A percentile compares a stretch with the other conserved stretches of the same genome.
These are phyloP conservation scores for Globisporangium parvum DNA, from an alignment of 352 stramenopile species.

Conservation along the genomic window DNA sequence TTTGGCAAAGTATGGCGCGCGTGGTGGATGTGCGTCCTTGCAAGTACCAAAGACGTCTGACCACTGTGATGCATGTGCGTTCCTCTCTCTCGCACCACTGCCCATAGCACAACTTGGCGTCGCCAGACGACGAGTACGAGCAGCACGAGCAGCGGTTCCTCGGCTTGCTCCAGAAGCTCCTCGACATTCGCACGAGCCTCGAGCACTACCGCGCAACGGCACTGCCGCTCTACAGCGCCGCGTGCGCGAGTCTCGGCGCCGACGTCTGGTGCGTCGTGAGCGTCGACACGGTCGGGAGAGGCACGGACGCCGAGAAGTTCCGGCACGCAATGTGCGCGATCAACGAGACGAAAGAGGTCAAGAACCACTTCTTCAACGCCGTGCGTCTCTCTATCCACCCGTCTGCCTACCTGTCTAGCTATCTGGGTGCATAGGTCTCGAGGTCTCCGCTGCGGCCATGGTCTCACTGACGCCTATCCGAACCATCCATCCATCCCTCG, in stretches of 20 bases:
- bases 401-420: too few species aligned
- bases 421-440: not conserved
- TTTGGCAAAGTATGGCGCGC: slow-evolving; percentile 36
- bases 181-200: slow-evolving; percentile 67
- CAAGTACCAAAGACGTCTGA: not conserved
- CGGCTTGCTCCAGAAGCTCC: slow-evolving; percentile 54
- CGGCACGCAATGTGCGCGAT: slow-evolving; percentile 67
- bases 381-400: slow-evolving; percentile 18
- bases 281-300: slow-evolving; percentile 53
- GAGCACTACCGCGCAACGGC: slow-evolving; percentile 57
- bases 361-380: slow-evolving; percentile 71
- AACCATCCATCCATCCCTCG: too few species aligned
- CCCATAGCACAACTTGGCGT: slow-evolving; percentile 29
- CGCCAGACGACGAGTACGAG: slow-evolving; percentile 58
- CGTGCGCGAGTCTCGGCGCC: slow-evolving; percentile 53
- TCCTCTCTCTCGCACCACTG: too few species aligned
- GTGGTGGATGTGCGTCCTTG: not conserved
- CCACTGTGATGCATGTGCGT: not conserved
- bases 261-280: slow-evolving; percentile 76
- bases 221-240: slow-evolving; percentile 53
- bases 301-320: slow-evolving; percentile 64
- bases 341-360: slow-evolving; percentile 71
- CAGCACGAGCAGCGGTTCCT: slow-evolving; percentile 69
- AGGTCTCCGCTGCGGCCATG: not conserved
- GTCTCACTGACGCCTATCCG: not conserved